Base-by-base conservation (phyloP, 805 yeast species). In the Diddensiella caesifluorescens region DNA sequence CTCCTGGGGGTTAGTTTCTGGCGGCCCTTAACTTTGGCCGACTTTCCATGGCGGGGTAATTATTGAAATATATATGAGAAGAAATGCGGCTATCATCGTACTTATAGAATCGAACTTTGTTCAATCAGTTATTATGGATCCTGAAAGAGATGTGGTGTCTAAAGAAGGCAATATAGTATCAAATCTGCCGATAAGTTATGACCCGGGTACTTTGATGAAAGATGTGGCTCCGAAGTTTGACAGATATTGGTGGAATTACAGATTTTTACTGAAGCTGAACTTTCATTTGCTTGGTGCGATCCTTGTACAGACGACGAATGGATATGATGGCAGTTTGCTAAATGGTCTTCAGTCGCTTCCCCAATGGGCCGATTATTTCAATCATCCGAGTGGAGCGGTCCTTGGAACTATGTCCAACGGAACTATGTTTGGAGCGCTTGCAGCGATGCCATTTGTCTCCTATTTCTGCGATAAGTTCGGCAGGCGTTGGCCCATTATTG, bases 401-500 rank as follows among this genome's bases (percentile, higher is more conserved):
- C 40, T 7, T 44, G 43, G 47, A 34, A 34, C 38, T 22, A 22
- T 12, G 35, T 22, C 16, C 41, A 45, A 36, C 29, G 45, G 47
- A 16, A 30, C 38, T 22, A 34, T 53, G 79, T 18, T 38, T 27
- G 42, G 42, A 5, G 16, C 29, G 6, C 25, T 42, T 4, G 15
- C 27, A 13, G 37, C 42, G 5, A 21, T 25, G 25, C 20, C 19
- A 10, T 66, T 75, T 35, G 79, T 77, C n/a, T 69, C 80, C 60
- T 67, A 67, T 45, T 60, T 41, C 44, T 87, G 85, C 61, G 84
- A 79, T 49, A 59, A 44, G 30, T 54, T 64, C 38, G 88, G 88
- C 41, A 77, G 89, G 67, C 74, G 80, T 62, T 74, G 73, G 21
- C 57, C 75, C 46, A 73, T 81, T 38, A 58, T 75, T n/a, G 28